A percentile compares a stretch with the other conserved stretches of the same genome.
Conservation (phyloP, 805 yeast species). For the Ogataea zsoltii region DNA sequence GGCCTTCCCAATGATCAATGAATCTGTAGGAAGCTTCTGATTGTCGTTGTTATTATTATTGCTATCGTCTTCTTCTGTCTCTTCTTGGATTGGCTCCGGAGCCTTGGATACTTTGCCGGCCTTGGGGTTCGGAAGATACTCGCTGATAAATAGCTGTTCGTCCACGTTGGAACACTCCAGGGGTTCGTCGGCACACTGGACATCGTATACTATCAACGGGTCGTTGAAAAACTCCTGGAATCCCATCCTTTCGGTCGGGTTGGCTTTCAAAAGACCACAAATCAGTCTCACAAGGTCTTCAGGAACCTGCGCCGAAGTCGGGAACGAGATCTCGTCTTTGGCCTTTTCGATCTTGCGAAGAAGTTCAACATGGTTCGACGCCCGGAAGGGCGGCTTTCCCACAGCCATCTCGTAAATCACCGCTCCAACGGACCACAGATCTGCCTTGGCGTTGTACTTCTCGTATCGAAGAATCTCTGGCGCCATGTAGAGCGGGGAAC, state of each 20-base stretch:
- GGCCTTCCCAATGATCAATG: slow-evolving; percentile 19
- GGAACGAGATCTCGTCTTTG: slow-evolving; percentile 77
- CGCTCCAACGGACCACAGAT: slow-evolving; percentile 97
- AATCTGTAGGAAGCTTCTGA: slow-evolving; percentile 16
- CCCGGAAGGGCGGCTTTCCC: slow-evolving; percentile 96
- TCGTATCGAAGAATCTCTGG: slow-evolving; percentile 94
- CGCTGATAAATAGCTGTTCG: slow-evolving; percentile 82
- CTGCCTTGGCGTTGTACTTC: slow-evolving; percentile 96
- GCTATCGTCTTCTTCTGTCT: slow-evolving; percentile 14
- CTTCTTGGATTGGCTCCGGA: slow-evolving; percentile 20
- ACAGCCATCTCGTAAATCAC: slow-evolving; percentile 93
- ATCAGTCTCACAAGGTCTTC: slow-evolving; percentile 69
- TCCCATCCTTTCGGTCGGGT: slow-evolving; percentile 85
- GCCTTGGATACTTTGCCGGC: slow-evolving; percentile 6
- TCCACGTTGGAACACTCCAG: slow-evolving; percentile 68
- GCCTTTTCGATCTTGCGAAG: slow-evolving; percentile 81
- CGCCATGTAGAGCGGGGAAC: slow-evolving; percentile 98
- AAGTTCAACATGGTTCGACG: slow-evolving; percentile 89
- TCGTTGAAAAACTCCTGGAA: slow-evolving; percentile 85
- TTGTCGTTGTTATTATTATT: not conserved
- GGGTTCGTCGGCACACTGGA: slow-evolving; percentile 54
- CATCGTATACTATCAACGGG: slow-evolving; percentile 59
- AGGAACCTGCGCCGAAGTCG: slow-evolving; percentile 63
- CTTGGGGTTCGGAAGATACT: slow-evolving; percentile 47
- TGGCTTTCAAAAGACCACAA: slow-evolving; percentile 72